Conservation (phyloP, 768 basidiomycete species). For the Suillus placidus region DNA sequence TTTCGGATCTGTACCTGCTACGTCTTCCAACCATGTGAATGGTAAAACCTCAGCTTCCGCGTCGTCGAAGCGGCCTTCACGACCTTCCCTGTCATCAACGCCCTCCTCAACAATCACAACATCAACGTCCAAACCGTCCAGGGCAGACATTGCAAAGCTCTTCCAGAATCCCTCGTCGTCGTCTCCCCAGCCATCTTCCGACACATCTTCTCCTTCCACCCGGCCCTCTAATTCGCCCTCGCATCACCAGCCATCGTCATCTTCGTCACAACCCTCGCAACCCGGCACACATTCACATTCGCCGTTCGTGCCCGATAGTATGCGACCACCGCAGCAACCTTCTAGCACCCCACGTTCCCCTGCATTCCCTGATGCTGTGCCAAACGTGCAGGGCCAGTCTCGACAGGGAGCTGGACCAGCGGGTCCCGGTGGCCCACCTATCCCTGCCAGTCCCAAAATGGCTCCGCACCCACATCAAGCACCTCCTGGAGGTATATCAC, state of each 20-base stretch:
- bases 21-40: conserved; percentile 54
- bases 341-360: too few relatives aligned
- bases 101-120: conserved; percentile 35
- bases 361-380: too few relatives aligned
- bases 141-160: conserved; percentile 43
- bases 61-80: conserved; percentile 36
- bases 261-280: too few relatives aligned
- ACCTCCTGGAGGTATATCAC: conserved; percentile 55
- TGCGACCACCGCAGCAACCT: too few relatives aligned
- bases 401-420: too few relatives aligned
- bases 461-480: conserved; percentile 57
- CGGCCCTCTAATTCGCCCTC: conserved; percentile 54
- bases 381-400: too few relatives aligned
- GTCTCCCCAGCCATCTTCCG: conserved; percentile 53
- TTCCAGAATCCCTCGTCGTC: conserved; percentile 41
- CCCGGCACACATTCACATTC: too few relatives aligned
- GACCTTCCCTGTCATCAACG: conserved; percentile 23
- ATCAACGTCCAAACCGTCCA: conserved; percentile 35
- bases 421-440: conserved; percentile 54
- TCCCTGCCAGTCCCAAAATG: conserved; percentile 67
- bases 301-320: too few relatives aligned
- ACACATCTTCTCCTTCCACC: conserved; percentile 60
- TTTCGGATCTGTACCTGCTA: conserved; percentile 77
- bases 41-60: conserved; percentile 59
- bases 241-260: too few relatives aligned